Evolutionary conservation across 2,329 filamentous ascomycete genomes (phyloP), one percentile per base, ranked within the genome.

Genomic region (Xylariaceae sp.): DNA sequence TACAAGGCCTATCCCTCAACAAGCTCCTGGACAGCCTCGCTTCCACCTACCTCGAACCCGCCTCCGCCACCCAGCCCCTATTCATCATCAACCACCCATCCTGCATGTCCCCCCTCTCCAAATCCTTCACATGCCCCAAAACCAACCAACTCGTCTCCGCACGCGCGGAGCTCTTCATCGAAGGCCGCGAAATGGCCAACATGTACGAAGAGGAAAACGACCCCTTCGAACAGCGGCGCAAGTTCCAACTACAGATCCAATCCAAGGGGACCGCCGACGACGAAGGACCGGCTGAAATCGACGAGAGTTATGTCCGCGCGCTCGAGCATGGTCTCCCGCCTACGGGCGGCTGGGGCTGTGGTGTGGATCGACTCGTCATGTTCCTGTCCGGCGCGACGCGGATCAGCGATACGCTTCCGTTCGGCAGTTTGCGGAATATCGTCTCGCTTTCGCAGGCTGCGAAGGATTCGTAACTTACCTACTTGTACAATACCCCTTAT

Each of bases 191-290:
- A 72, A 81, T 96, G 37, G 90, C 93, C 62, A 99, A 99, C 74
- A 95, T 93, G 78, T 99, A 99, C 73, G 94, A 99, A 73, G 94
- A 99, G 75, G 94, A 99, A 73, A 99, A 99, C 73, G 89, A 90
- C 55, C 94, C 94, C 0, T 86, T 88, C 56, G 89, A 88, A 68
- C 94, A 99, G 76, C 82, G 89, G 51, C 80, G 83, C 57, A 99
- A 99, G 74, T 92, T 99, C 64, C 74, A 85, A 51, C 81, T 75
- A 8, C 82, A 85, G 61, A 55, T 76, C 4, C 64, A 71, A 42
- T 61, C 65, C 5, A 74, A 73, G 17, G 70, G 68, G 1, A 78
- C 77, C 13, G 77, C 76, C 42, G 79, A 70, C 11, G 77, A 82
- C 51, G 74, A 76, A 62, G 66, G 77, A 61, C 67, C 81, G 67